Conservation (phyloP, 768 basidiomycete genomes). For the Serendipita vermifera region DNA sequence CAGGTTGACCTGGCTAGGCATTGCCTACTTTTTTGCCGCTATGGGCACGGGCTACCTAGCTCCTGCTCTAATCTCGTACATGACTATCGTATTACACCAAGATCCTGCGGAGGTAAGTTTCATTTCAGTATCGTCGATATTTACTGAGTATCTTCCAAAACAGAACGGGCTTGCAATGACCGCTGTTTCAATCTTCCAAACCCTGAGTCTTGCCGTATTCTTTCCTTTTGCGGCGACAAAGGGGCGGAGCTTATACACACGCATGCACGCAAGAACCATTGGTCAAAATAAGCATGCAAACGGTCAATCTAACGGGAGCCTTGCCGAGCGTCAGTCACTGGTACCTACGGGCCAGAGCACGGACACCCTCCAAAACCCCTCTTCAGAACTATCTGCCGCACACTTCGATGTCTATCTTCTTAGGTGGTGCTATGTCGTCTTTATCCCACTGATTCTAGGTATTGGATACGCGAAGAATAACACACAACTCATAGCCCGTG, state of each 20-base stretch:
- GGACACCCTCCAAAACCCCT: background rate
- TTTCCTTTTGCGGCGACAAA: background rate
- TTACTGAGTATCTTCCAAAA: background rate
- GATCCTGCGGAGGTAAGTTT: background rate
- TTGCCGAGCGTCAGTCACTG: background rate
- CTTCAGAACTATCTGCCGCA: background rate
- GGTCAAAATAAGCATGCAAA: background rate
- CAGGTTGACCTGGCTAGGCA: background rate
- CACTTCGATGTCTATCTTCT: slow-evolving; percentile 7
- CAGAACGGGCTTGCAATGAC: too few relatives aligned
- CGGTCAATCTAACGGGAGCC: background rate
- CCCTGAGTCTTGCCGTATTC: too few relatives aligned
- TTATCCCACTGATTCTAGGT: background rate
- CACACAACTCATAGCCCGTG: background rate
- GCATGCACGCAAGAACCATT: background rate
- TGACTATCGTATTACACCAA: background rate
- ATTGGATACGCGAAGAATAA: background rate
- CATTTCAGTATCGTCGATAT: background rate
- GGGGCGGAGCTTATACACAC: background rate
- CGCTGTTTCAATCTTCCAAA: too few relatives aligned
- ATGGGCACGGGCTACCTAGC: background rate
- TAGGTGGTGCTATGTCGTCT: background rate
- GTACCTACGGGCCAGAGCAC: background rate
- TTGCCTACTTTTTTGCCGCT: background rate
- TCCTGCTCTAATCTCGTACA: background rate